Conservation (phyloP, 2,329 filamentous ascomycete genomes). For the Phaeoacremonium minimum region DNA sequence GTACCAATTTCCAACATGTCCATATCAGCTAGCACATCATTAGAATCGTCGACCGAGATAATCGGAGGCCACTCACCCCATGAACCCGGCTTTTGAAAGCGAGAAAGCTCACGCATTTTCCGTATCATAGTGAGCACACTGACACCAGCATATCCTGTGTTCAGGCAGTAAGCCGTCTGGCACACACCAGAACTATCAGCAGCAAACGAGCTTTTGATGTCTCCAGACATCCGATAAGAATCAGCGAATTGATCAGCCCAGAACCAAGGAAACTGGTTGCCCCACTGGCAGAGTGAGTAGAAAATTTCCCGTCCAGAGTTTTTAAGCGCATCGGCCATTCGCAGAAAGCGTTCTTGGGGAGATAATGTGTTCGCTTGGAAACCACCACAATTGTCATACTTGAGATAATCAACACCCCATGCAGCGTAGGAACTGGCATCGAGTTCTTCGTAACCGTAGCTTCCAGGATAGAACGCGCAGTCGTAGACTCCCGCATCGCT, state of each 20-base stretch:
- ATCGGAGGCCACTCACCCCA: conserved; percentile 46
- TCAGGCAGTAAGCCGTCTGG: background rate
- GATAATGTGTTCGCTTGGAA: conserved; percentile 2
- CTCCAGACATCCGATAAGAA: background rate
- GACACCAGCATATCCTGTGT: background rate
- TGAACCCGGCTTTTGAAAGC: conserved; percentile 36
- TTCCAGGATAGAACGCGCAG: conserved; percentile 5
- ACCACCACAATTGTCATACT: conserved; percentile 7
- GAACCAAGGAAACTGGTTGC: no score
- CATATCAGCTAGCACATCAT: no score
- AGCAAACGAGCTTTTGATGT: background rate
- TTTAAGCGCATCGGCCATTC: background rate
- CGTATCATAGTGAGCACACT: background rate
- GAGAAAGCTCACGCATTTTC: conserved; percentile 45
- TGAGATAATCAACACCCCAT: conserved; percentile 7
- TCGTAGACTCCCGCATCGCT: conserved; percentile 1
- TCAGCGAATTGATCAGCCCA: no score
- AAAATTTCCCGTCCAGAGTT: background rate
- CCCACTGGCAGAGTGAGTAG: background rate
- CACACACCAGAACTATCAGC: background rate
- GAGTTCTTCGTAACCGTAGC: conserved; percentile 4
- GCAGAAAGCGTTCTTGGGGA: conserved; percentile 1
- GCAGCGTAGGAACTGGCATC: conserved; percentile 4
- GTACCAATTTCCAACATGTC: conserved; percentile 50
- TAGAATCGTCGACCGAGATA: no score